Base-by-base conservation (phyloP, 2,329 filamentous ascomycete species). In the Ophiostoma pallidulum region DNA sequence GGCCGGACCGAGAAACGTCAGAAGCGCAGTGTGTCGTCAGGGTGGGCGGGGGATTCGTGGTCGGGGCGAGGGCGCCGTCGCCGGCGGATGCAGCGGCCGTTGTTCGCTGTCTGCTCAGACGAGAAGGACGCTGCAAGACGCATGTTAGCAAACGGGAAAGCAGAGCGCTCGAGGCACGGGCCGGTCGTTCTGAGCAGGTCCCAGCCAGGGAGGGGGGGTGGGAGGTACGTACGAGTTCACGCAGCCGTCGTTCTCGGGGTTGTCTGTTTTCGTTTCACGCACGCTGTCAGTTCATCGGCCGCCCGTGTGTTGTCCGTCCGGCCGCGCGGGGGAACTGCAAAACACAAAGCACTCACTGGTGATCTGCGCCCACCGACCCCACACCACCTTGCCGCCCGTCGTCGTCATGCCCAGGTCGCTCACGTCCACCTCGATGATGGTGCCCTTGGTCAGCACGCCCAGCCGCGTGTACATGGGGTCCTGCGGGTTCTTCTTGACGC, bases 401-500 rank as follows among this genome's bases (percentile, higher is more conserved):
- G 92, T 97, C 14, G 94, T 88, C 52, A 97, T 72, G 54, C 92
- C 92, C 53, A 97, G 68, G 64, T 98, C 92, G 48, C 78, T 85
- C 26, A 96, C 89, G 62, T 98, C 95, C 59, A 97, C 89, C 67
- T 97, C 91, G 60, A 91, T 80, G 42, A 73, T 64, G 0, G 69
- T 92, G 53, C 87, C 87, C 68, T 89, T 89, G 38, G 86, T 91
- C 61, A 95, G 46, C 14, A 66, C 5, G 52, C 91, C 91, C 5
- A 97, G 72, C 61, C 95, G 89, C 0, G 91, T 96, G 68, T 95
- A 95, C 62, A 94, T 75, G 1, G 87, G 86, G 62, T 88, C 86
- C 62, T 87, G 82, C 1, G 86, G 85, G 64, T 90, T 91, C 75
- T 88, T 89, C 74, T 88, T 60, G 38, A 60, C 59, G 46, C 75